These are phyloP conservation scores for Stemphylium beticola DNA, from an alignment of 2,329 filamentous ascomycete genomes.

Conservation along the genomic window DNA sequence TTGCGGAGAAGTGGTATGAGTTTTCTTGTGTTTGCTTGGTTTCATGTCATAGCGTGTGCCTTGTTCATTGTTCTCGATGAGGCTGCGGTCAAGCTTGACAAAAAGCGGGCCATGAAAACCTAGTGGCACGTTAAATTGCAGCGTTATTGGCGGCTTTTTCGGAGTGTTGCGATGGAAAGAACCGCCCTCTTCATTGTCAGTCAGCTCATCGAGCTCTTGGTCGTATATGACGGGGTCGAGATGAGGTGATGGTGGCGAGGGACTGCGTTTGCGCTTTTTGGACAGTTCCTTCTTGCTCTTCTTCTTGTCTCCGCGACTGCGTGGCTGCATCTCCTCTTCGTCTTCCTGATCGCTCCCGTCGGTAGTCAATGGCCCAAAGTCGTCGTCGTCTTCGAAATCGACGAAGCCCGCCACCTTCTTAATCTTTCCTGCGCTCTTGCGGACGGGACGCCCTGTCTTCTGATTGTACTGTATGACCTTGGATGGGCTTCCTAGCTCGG, in stretches of 20 bases:
- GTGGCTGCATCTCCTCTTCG: constrained; percentile 31
- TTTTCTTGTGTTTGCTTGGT: constrained; percentile 17
- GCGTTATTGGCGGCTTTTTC: constrained; percentile 40
- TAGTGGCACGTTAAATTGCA: constrained; percentile 55
- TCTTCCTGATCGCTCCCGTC: constrained; percentile 30
- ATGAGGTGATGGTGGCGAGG: constrained; percentile 44
- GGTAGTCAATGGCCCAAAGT: constrained; percentile 31
- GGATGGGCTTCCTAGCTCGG: constrained; percentile 39
- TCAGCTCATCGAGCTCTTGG: constrained; percentile 35
- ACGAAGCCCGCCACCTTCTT: constrained; percentile 48
- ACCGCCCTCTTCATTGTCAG: constrained; percentile 35
- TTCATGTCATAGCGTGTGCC: constrained; percentile 25
- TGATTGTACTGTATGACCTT: constrained; percentile 46
- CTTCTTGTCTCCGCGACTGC: constrained; percentile 18
- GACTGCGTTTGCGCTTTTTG: constrained; percentile 46
- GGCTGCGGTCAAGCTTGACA: constrained; percentile 48
- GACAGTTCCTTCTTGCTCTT: constrained; percentile 34
- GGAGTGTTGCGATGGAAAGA: constrained; percentile 19
- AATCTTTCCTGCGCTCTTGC: constrained; percentile 48
- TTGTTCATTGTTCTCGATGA: constrained; percentile 23
- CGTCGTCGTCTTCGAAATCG: constrained; percentile 47
- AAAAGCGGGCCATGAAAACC: constrained; percentile 55
- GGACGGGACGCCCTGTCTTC: constrained; percentile 53
- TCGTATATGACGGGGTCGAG: constrained; percentile 42
- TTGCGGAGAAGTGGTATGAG: not conserved